These are phyloP conservation scores for Cerioporus squamosus DNA, from an alignment of 1,284 basidiomycete species.

Conservation along the genomic window DNA sequence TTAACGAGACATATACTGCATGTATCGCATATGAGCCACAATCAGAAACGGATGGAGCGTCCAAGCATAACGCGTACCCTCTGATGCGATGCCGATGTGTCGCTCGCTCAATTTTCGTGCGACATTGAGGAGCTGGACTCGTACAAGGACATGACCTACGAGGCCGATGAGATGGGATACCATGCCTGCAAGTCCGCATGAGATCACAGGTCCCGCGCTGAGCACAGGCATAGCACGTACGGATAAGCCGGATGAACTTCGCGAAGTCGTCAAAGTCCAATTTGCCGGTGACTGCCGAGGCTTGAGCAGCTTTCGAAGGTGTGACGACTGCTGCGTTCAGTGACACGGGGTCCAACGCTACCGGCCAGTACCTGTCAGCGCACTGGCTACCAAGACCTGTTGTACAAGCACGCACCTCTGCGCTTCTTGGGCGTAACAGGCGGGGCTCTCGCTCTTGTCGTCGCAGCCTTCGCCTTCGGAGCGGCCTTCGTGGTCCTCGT, in stretches of 20 bases:
- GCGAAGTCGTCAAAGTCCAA: slow-evolving; percentile 53
- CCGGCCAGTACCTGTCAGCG: background rate
- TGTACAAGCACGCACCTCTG: slow-evolving; percentile 39
- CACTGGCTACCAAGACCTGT: no score
- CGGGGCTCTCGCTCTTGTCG: slow-evolving; percentile 8
- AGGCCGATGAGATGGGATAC: slow-evolving; percentile 72
- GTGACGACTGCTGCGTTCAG: slow-evolving; percentile 36
- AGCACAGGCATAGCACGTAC: slow-evolving; percentile 40
- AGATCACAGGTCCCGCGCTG: background rate
- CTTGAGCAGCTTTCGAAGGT: slow-evolving; percentile 18
- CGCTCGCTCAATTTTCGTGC: slow-evolving; percentile 34
- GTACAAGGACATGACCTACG: slow-evolving; percentile 48
- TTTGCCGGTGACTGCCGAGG: slow-evolving; percentile 18
- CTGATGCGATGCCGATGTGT: slow-evolving; percentile 36
- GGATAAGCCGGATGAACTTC: slow-evolving; percentile 52
- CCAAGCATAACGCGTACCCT: slow-evolving; percentile 45
- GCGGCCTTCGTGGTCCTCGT: slow-evolving; percentile 11
- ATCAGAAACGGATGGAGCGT: background rate
- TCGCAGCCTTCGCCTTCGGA: slow-evolving; percentile 12
- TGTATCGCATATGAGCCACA: background rate
- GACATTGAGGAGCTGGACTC: slow-evolving; percentile 43
- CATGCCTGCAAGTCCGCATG: slow-evolving; percentile 49
- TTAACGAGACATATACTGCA: slow-evolving; percentile 68
- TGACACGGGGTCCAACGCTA: slow-evolving; percentile 42
- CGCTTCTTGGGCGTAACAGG: slow-evolving; percentile 36